These are phyloP conservation scores for Porphyrellus cyaneotinctus DNA, from an alignment of 768 basidiomycete species.

Conservation along the genomic window DNA sequence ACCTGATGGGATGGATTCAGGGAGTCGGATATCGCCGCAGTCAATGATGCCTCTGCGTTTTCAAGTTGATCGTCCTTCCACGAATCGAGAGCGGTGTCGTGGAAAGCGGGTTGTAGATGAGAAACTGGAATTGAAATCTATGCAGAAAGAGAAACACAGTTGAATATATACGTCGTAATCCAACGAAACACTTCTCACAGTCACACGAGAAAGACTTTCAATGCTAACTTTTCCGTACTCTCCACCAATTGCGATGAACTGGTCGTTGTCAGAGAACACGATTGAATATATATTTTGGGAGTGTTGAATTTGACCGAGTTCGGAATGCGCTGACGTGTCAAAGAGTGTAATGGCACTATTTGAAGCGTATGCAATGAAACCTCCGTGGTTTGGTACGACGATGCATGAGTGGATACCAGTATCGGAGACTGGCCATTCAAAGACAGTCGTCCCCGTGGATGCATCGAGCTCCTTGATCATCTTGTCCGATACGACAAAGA, in stretches of 20 bases:
- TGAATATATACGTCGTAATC: not conserved
- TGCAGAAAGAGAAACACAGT: not conserved
- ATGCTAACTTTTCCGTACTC: not conserved
- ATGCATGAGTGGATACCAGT: no score
- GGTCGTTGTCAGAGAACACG: not conserved
- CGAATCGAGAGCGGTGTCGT: not conserved
- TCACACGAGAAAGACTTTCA: not conserved
- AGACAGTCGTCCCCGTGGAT: not conserved
- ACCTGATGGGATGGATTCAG: no score
- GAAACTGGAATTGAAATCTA: not conserved
- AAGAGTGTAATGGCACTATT: not conserved
- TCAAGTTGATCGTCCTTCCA: not conserved
- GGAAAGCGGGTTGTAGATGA: not conserved
- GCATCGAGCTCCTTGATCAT: not conserved
- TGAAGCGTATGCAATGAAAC: no score
- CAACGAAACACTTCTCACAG: not conserved
- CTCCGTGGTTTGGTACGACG: no score
- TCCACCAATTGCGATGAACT: not conserved
- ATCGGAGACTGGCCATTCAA: not conserved
- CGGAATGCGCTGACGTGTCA: not conserved
- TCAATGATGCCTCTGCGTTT: not conserved
- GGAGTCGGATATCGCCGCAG: not conserved
- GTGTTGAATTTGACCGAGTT: not conserved
- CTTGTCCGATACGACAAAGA: not conserved
- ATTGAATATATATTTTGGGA: not conserved